phyloP scores from a whole-genome alignment of 139 green algal genomes.

The Tetradesmus lagerheimii region DNA sequence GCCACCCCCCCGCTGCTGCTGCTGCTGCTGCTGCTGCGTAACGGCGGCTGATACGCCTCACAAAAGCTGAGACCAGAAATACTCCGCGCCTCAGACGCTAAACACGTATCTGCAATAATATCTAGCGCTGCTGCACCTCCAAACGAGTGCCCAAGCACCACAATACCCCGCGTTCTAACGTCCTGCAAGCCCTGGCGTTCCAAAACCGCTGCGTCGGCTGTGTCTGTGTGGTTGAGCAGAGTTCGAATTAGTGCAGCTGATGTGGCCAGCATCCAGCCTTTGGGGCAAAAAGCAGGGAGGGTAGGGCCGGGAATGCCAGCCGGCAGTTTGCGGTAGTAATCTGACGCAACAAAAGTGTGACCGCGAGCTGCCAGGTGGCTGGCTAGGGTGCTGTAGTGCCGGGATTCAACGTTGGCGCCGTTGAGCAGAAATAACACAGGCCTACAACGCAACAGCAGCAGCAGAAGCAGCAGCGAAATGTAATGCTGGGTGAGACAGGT shows the following conservation, averaged over 20 bases:
- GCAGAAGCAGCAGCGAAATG: background rate
- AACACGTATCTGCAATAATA: background rate
- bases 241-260: conserved; percentile 22
- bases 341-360: conserved; percentile 15
- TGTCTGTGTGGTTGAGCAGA: background rate
- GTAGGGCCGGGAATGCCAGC: background rate
- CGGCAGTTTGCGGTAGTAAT: conserved; percentile 11
- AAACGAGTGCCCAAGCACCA: conserved; percentile 16
- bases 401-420: conserved; percentile 16
- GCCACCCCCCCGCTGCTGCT: background rate
- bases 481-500: background rate
- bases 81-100: background rate
- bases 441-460: background rate
- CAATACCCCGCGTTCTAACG: background rate
- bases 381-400: background rate
- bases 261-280: background rate
- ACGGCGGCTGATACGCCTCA: conserved; percentile 25
- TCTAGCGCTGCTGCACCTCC: background rate
- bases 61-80: background rate
- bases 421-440: conserved; percentile 21
- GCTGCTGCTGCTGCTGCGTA: background rate
- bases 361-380: background rate
- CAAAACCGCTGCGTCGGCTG: background rate
- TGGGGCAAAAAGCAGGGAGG: background rate
- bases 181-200: background rate